Evolutionary conservation across 1,139 yeast genomes (phyloP), one percentile per base, ranked within the genome.

Genomic region (Yamadazyma mexicana): DNA sequence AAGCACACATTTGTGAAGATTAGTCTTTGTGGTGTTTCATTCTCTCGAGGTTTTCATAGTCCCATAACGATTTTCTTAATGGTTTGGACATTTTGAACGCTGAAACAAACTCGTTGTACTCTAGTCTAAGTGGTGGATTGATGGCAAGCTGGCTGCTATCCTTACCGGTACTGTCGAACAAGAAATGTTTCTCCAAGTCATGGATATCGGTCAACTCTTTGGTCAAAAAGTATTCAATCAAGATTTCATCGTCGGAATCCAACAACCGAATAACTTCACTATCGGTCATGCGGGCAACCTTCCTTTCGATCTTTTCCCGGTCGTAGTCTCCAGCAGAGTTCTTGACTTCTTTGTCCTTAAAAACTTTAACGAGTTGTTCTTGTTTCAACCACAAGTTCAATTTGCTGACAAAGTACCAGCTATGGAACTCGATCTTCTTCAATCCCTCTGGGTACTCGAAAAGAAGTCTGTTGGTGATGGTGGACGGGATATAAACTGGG

Each of bases 171-270:
- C 45, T 38, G 34, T 59, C 63, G 42, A 61, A 61, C 27, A 49
- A 35, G 26, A 25, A 49, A 27, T 42, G 46, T 33, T 52, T 44
- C 41, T 66, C 69, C 23, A 49, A 34, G 34, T 56, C 52, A 45
- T 66, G 72, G 7, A 52, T 35, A 27, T 50, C 56, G 5, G 71
- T 64, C 6, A 52, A 49, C 10, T 62, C 59, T 34, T 56, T 59
- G 1, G 68, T 59, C 18, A 59, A 47, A 42, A 60, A 55, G 42
- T 64, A 66, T 45, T 64, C 69, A 20, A 59, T 40, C 20, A 66
- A 46, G 5, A 64, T 45, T 27, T 60, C 62, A 27, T 56, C 55
- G 39, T 64, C 58, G n/a, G 49, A 46, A 16, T 59, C 54, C 7
- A 64, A 43, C 17, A 64, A 43, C 26, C 45, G 22, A 6, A 51